Evolutionary conservation across 208 protist genomes (phyloP).

Genomic region (Naegleria fowleri): DNA sequence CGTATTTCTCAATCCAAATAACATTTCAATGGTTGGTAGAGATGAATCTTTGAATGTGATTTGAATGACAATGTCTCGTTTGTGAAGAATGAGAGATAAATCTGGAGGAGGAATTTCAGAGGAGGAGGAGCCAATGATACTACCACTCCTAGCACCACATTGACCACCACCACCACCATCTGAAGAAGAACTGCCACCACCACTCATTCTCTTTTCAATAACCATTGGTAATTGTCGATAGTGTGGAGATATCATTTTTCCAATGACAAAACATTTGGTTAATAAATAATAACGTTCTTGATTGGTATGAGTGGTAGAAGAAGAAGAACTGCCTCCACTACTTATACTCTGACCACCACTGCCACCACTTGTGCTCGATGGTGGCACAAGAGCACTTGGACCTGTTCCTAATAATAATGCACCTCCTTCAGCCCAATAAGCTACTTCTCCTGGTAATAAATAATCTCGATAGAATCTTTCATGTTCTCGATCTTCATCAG

Average conservation of each 20-base stretch:
- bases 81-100: too few relatives aligned
- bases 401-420: background rate
- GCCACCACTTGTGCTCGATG: background rate
- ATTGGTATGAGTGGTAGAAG: background rate
- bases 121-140: too few relatives aligned
- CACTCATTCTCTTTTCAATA: too few relatives aligned
- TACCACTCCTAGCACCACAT: too few relatives aligned
- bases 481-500: background rate
- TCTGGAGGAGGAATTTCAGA: too few relatives aligned
- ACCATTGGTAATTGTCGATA: background rate
- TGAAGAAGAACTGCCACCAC: too few relatives aligned
- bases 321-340: too few relatives aligned
- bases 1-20: background rate
- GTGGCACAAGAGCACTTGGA: background rate
- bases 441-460: background rate
- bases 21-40: background rate
- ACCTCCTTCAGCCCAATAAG: background rate
- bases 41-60: too few relatives aligned
- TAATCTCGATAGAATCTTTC: background rate
- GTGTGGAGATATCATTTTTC: background rate
- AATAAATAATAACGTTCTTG: background rate
- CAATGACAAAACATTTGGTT: constrained; percentile 12
- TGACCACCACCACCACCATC: too few relatives aligned
- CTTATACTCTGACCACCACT: too few relatives aligned
- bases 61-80: too few relatives aligned